phyloP scores from a whole-genome alignment of 306 rosid species.

The Rosa multiflora region DNA sequence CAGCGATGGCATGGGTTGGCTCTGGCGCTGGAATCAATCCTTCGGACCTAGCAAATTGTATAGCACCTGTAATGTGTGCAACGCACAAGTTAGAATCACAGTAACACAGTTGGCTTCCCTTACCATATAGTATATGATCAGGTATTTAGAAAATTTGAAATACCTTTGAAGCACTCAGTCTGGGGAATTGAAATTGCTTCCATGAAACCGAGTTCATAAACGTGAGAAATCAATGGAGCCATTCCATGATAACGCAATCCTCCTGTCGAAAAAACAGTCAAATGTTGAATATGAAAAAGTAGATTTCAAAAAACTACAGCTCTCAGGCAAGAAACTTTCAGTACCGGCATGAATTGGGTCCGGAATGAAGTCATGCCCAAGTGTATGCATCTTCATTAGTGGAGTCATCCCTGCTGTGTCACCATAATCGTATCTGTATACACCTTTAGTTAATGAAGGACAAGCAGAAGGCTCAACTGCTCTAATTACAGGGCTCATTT shows the following conservation, averaged over 20 bases:
- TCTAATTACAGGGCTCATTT: constrained; percentile 75
- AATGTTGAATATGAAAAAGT: constrained; percentile 10
- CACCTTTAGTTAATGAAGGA: constrained; percentile 91
- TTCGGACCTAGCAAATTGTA: constrained; percentile 85
- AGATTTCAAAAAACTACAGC: neutral
- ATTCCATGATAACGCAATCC: constrained; percentile 98
- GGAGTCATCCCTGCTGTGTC: constrained; percentile 96
- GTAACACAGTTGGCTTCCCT: neutral
- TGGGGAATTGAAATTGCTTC: constrained; percentile 96
- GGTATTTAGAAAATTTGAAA: neutral
- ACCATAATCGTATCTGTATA: constrained; percentile 78
- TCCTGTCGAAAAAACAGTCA: constrained; percentile 39
- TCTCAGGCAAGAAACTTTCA: neutral
- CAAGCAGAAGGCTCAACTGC: constrained; percentile 93
- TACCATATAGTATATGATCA: neutral
- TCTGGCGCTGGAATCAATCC: constrained; percentile 96
- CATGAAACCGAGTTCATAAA: constrained; percentile 75
- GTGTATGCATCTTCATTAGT: constrained; percentile 96
- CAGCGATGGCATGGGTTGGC: constrained; percentile 93
- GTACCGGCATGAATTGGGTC: constrained; percentile 98
- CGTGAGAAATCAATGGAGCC: constrained; percentile 95
- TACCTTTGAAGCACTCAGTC: constrained; percentile 82
- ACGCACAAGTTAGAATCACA: constrained; percentile 9
- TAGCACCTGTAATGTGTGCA: constrained; percentile 53
- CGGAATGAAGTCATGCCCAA: constrained; percentile 87